Base-by-base conservation (phyloP, 176 grass and related monocot species). In the Oryza nivara region DNA sequence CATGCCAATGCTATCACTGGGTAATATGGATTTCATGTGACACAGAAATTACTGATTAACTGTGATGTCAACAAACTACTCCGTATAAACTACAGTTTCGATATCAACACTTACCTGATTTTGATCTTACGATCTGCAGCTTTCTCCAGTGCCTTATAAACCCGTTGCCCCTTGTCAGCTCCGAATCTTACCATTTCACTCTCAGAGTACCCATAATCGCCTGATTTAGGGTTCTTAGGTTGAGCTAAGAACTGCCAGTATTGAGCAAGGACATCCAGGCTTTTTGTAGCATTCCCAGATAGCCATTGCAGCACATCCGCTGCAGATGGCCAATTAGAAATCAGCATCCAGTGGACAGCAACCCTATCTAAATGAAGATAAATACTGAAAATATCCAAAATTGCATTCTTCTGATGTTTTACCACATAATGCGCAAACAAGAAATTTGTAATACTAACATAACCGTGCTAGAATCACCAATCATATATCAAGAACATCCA, bases 301-400 rank as follows among this genome's bases (percentile, higher is more conserved):
- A 98, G 58, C 96, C 96, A 98, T 75, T 89, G 87, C 15, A 98
- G 70, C 48, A 98, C 96, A 5, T 98, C 96, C 70, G 77, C 93
- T 98, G 76, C 10, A 2, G 20, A 72, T 30, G 41, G 12, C 46
- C 28, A 65, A 58, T 58, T 4, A 61, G 5, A 34, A 85, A 78
- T 60, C 16, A 54, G 11, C 25, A 44, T 43, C 86, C n/a, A 86
- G 46, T 4, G 5, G 47, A 49, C 13, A 49, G 16, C 54, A n/a
- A 58, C 17, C 1, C 1, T 51, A 11, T 51, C 4, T 26, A 46
- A 84, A 70, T 19, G 1, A 14, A 36, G 10, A 17, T n/a, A 20
- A 15, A 10, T 17, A 48, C 52, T 23, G 4, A 35, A 58, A 86
- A 81, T 26, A 63, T 16, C 69, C 26, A 54, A 32, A 72, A 89